A percentile compares a stretch with the other conserved stretches of the same genome.
Evolutionary conservation across 805 yeast genomes (phyloP).

Genomic region (Candida argentea): DNA sequence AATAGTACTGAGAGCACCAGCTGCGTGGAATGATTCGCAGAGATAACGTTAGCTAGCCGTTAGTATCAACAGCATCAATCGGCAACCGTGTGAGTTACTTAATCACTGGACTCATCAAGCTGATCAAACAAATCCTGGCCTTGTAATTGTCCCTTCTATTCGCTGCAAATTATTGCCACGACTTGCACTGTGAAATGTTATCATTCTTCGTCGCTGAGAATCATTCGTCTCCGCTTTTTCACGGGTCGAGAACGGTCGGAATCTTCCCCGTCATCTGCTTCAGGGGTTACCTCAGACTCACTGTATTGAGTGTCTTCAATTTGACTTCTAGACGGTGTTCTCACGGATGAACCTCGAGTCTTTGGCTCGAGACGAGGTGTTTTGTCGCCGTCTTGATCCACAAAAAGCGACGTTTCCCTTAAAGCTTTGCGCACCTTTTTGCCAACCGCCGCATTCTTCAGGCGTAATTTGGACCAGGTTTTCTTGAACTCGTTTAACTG

Average conservation of each 20-base stretch:
- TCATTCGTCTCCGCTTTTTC: slow-evolving; percentile 6
- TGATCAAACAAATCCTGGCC: slow-evolving; percentile 11
- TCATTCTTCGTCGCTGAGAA: slow-evolving; percentile 12
- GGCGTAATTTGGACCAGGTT: slow-evolving; percentile 18
- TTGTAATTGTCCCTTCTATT: slow-evolving; percentile 1
- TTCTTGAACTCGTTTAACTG: slow-evolving; percentile 23
- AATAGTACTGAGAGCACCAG: slow-evolving; percentile 20
- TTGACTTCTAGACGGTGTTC: no score
- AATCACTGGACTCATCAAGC: no score
- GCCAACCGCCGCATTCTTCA: slow-evolving; percentile 5
- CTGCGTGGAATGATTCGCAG: no score
- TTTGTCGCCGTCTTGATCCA: slow-evolving; percentile 4
- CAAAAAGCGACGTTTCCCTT: slow-evolving; percentile 7
- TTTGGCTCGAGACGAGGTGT: no score
- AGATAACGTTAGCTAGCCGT: no score
- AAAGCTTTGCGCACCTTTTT: slow-evolving; percentile 9
- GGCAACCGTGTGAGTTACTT: no score
- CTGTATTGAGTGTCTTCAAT: slow-evolving; percentile 1
- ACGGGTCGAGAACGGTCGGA: no score
- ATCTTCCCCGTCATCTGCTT: slow-evolving; percentile 2
- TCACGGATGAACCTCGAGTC: background rate
- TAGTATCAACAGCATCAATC: no score
- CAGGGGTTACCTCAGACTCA: slow-evolving; percentile 9
- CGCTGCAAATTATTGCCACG: slow-evolving; percentile 3
- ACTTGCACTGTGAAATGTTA: slow-evolving; percentile 15